Evolutionary conservation across 768 basidiomycete genomes (phyloP).

Genomic region (Leccinum rimulosum): DNA sequence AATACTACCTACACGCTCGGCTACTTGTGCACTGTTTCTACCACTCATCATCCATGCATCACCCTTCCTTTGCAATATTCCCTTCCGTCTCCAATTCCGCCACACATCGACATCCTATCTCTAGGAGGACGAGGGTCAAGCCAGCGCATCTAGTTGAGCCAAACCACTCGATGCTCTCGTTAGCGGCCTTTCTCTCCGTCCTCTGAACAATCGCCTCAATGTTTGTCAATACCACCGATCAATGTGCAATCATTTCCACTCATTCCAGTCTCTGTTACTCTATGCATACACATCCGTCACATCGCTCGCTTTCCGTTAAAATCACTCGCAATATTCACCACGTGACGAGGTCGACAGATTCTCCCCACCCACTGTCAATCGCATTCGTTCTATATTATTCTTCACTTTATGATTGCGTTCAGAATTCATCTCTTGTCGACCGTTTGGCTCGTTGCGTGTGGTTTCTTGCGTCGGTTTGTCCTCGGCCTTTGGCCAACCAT

Average conservation of each 20-base stretch:
- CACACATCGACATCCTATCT: conserved; percentile 50
- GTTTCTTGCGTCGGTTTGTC: conserved; percentile 33
- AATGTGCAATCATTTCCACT: conserved; percentile 41
- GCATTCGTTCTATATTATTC: conserved; percentile 77
- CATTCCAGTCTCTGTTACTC: conserved; percentile 43
- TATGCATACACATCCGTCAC: conserved; percentile 57
- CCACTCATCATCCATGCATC: conserved; percentile 65
- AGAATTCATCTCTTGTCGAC: conserved; percentile 34
- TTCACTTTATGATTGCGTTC: conserved; percentile 70
- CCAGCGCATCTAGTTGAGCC: conserved; percentile 16
- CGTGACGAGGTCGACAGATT: conserved; percentile 56
- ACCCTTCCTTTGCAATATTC: conserved; percentile 62
- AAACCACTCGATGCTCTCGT: conserved; percentile 18
- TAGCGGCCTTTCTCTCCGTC: conserved; percentile 12
- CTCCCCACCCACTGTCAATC: conserved; percentile 41
- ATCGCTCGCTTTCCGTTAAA: conserved; percentile 42
- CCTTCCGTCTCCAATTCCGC: conserved; percentile 39
- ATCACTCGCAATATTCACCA: conserved; percentile 44
- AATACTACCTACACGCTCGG: conserved; percentile 60
- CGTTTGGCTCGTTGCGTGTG: conserved; percentile 34
- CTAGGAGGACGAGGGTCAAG: conserved; percentile 22
- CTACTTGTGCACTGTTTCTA: conserved; percentile 62
- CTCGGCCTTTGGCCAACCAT: conserved; percentile 22
- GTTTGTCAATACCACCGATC: conserved; percentile 23
- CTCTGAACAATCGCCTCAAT: conserved; percentile 10